Percentiles rank a stretch among this genome's conserved stretches.
These are phyloP conservation scores for Fusarium sp. DNA, from an alignment of 2,329 filamentous ascomycete genomes.

Conservation along the genomic window DNA sequence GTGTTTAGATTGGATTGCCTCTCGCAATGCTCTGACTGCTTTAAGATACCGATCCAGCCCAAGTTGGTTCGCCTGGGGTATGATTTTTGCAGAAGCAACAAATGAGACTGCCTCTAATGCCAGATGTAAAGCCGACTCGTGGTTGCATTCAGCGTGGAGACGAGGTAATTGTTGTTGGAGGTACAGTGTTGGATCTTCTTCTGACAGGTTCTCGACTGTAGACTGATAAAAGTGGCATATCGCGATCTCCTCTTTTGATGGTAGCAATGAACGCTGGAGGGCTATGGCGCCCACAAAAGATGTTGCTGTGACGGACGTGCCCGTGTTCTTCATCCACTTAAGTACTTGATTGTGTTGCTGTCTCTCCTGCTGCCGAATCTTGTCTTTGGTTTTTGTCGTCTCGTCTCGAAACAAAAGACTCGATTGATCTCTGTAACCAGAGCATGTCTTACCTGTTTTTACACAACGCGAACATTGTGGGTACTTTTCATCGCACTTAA, in stretches of 20 bases:
- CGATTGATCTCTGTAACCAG: neutral
- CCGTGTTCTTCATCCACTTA: neutral
- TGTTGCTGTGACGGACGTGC: fast-evolving
- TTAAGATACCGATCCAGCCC: neutral
- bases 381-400: neutral
- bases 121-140: neutral
- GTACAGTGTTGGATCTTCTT: neutral
- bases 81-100: neutral
- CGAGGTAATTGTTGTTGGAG: neutral
- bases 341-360: fast-evolving
- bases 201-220: neutral
- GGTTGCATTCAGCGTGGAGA: neutral
- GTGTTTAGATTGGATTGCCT: neutral
- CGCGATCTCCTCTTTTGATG: neutral
- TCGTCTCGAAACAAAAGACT: neutral
- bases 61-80: neutral
- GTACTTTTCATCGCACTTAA: neutral
- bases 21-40: neutral
- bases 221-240: slow-evolving; percentile 1
- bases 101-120: neutral
- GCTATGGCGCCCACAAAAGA: neutral
- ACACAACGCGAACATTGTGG: neutral
- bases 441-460: neutral
- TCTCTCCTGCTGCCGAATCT: neutral
- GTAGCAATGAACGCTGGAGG: neutral